Conservation (phyloP, 768 basidiomycete species). For the Suillus subaureus region DNA sequence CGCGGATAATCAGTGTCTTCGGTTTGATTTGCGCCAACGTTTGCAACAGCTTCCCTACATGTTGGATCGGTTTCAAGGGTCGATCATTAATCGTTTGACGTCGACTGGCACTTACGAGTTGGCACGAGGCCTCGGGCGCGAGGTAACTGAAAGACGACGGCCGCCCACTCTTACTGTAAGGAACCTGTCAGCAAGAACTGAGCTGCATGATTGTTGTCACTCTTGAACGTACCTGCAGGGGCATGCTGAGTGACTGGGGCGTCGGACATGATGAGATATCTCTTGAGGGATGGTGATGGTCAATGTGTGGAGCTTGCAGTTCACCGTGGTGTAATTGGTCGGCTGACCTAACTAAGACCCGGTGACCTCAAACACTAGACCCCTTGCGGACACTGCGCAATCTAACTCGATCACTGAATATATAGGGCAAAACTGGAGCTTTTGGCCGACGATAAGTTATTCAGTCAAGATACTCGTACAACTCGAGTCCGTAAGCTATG, state of each 20-base stretch:
- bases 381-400: background rate
- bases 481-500: background rate
- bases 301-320: background rate
- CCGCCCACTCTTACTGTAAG: constrained; percentile 47
- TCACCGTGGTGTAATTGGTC: constrained; percentile 1
- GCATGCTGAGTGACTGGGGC: constrained; percentile 39
- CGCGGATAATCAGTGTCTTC: constrained; percentile 53
- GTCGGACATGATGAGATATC: constrained; percentile 31
- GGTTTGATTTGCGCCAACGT: constrained; percentile 19
- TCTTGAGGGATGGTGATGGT: constrained; percentile 7
- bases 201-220: background rate
- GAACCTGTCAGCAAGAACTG: background rate
- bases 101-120: constrained; percentile 32
- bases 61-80: background rate
- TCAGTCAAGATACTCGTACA: background rate
- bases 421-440: background rate
- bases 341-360: background rate
- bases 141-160: constrained; percentile 49
- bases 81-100: background rate
- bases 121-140: constrained; percentile 40
- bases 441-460: background rate
- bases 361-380: constrained; percentile 5
- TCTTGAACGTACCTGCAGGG: constrained; percentile 47
- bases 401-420: background rate
- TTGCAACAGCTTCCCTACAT: constrained; percentile 10